Base-by-base conservation (phyloP, 345 rosid species). In the Eucalyptus tenuipes region DNA sequence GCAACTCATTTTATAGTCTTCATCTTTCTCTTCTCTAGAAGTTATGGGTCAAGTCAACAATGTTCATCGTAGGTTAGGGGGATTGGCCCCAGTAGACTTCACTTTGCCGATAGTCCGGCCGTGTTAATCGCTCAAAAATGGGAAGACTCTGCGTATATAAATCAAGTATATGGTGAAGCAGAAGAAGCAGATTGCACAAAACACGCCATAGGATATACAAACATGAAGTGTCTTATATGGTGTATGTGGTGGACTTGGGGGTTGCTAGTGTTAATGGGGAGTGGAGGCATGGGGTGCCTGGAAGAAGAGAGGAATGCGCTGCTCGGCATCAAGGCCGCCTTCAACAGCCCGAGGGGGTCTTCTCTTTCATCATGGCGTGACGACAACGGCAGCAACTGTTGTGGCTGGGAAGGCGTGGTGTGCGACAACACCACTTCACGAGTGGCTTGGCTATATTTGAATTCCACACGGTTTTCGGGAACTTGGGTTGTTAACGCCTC, bases 391-490 rank as follows among this genome's bases (percentile, higher is more conserved):
- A 6, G 68, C 31, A 27, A 27, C 68, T 59, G 31, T 6, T 59
- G 16, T 6, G 16, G 68, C 31, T 59, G 68, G 68, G 31, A 59
- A 59, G 31, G 68, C 1, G 31, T 59, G 31, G 68, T 12, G 68
- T 59, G 7, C 2, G 68, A 59, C 15, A 29, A 59, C 31, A 3
- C 68, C 31, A 3, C 16, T 59, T 59, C 7, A 1, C 68, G 16
- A 59, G 68, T 59, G 68, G 15, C 68, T 59, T 1, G 2, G 0
- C 7, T 59, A 13, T 27, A 59, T 27, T 1, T 59, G 16, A 27
- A 59, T 27, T 0, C 12, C 5, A 12, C 2, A 13, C 16, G 8
- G 31, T 4, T 27, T 59, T 0, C 1, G 7, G 31, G 8, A 7
- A 59, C 4, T 59, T 12, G 8, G 68, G 68, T 6, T 5, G 0